Conservation (phyloP, 768 basidiomycete species). For the Suillus hirtellus region DNA sequence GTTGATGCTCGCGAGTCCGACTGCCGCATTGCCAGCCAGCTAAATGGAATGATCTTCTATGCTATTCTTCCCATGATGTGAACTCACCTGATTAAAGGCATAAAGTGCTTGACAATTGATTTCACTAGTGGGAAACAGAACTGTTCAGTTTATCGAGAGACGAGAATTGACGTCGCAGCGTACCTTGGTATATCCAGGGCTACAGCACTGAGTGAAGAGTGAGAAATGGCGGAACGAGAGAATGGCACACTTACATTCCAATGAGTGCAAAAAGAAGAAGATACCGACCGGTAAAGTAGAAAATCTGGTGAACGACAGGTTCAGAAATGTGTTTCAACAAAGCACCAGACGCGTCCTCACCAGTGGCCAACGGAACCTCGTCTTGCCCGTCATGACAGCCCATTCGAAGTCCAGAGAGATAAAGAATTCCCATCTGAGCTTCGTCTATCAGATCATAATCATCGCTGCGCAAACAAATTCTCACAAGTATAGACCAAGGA, state of each 20-base stretch:
- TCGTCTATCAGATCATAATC: background rate
- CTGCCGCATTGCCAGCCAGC: conserved; percentile 43
- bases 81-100: conserved; percentile 45
- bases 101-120: conserved; percentile 49
- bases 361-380: conserved; percentile 48
- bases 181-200: conserved; percentile 25
- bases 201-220: conserved; percentile 20
- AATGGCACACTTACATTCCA: conserved; percentile 40
- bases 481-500: conserved; percentile 47
- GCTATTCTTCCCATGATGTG: background rate
- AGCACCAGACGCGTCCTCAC: conserved; percentile 30
- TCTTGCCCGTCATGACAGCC: conserved; percentile 40
- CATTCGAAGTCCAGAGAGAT: conserved; percentile 45
- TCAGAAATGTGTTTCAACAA: background rate
- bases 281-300: conserved; percentile 49
- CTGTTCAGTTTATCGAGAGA: background rate
- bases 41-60: conserved; percentile 16
- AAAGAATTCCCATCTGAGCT: conserved; percentile 43
- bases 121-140: conserved; percentile 25
- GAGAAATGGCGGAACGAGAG: background rate
- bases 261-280: conserved; percentile 44
- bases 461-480: conserved; percentile 14
- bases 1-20: conserved; percentile 49
- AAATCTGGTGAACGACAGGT: conserved; percentile 32
- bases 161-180: conserved; percentile 12